Evolutionary conservation across 1,139 yeast species (phyloP), one percentile per base, ranked within the genome.

Genomic region (Diutina ranongensis): DNA sequence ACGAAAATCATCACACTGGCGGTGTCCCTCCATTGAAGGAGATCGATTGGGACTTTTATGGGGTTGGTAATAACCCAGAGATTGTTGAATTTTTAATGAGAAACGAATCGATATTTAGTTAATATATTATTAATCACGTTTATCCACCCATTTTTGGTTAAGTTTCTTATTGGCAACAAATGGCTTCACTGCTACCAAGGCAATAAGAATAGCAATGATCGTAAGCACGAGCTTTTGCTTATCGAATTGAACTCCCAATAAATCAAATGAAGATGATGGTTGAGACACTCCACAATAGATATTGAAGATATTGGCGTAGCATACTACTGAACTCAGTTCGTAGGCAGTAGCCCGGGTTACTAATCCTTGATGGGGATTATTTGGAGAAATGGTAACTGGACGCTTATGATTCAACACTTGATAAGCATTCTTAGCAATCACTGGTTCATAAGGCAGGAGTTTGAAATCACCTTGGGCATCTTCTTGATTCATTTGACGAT

Each of bases 181-280:
- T n/a, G 89, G 88, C 48, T 72, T 73, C 32, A 80, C 63, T 13
- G 74, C 57, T n/a, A 53, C 36, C 25, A 59, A 67, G 1, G 71
- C 70, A 0, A 67, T 62, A 3, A 78, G 49, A 48, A 88, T 66
- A 0, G 72, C 66, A 1, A 64, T 61, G 2, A 89, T 72, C 0
- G 96, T 86, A 4, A 68, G 54, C 10, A 82, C 47, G 46, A 92
- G 72, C 54, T 81, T 83, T 15, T 66, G 57, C 55, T 78, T 83
- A 53, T 82, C 88, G 57, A 92, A 92, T 40, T 71, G 71, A 44
- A 72, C 68, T 42, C 80, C 74, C 56, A 88, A 72, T 49, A 80
- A 68, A 62, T 92, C 98, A 63, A 86, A 89, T 45, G 88, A 85
- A 46, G 76, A 75, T 0, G 96, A 86, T 1, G 97, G 97, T 46